A percentile compares a stretch with the other conserved stretches of the same genome.
These are phyloP conservation scores for Mycosarcoma mackinlayi DNA, from an alignment of 1,284 basidiomycete genomes.

Conservation along the genomic window DNA sequence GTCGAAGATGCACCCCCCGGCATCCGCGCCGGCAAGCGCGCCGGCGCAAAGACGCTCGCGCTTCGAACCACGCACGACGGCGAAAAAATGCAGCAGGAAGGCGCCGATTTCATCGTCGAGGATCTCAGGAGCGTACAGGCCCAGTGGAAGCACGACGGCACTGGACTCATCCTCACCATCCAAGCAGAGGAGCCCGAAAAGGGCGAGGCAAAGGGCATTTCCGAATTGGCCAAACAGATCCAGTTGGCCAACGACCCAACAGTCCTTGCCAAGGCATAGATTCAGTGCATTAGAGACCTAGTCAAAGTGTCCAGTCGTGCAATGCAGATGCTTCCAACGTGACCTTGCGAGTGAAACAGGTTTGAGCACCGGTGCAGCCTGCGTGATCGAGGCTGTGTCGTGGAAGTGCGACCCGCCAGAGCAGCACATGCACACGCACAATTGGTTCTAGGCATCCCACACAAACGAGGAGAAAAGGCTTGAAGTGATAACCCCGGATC, in stretches of 20 bases:
- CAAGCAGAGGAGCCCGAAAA: conserved; percentile 50
- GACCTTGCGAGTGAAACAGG: too few relatives aligned
- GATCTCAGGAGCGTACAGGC: conserved; percentile 61
- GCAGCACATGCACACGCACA: neutral
- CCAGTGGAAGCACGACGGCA: conserved; percentile 56
- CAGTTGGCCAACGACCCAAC: conserved; percentile 36
- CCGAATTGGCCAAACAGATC: conserved; percentile 32
- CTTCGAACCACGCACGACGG: conserved; percentile 62
- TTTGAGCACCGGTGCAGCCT: too few relatives aligned
- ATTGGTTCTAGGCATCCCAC: neutral
- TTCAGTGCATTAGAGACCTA: conserved; percentile 16
- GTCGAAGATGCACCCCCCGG: conserved; percentile 67
- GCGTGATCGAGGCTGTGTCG: too few relatives aligned
- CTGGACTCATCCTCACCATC: conserved; percentile 53
- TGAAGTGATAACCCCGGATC: conserved; percentile 1
- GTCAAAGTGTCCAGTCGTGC: too few relatives aligned
- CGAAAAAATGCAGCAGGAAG: conserved; percentile 55
- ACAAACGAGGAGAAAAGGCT: neutral
- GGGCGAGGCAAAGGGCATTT: conserved; percentile 46
- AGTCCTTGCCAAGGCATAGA: conserved; percentile 11
- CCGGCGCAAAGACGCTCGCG: conserved; percentile 63
- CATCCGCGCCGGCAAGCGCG: conserved; percentile 56
- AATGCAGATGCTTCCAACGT: too few relatives aligned
- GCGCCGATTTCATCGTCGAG: conserved; percentile 63
- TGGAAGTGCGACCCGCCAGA: too few relatives aligned